Conservation (phyloP, 495 filamentous ascomycete species). For the Articulospora tetracladia region DNA sequence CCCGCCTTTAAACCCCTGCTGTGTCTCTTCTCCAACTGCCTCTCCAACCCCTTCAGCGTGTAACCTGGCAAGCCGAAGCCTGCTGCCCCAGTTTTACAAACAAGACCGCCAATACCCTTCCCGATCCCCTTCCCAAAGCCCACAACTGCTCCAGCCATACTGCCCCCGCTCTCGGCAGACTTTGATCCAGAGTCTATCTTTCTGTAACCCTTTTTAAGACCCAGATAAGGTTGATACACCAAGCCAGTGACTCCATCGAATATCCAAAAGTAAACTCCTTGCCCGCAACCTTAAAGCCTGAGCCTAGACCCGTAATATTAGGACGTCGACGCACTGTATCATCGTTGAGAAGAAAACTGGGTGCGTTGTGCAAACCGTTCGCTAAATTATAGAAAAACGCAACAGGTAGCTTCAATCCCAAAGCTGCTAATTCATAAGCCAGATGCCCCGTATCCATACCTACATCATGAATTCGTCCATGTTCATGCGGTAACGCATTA, state of each 20-base stretch:
- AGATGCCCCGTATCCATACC: slow-evolving; percentile 20
- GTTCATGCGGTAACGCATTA: not conserved
- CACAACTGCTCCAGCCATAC: slow-evolving; percentile 23
- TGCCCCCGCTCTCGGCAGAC: not conserved
- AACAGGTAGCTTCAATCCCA: slow-evolving; percentile 25
- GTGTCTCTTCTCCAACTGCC: slow-evolving; percentile 50
- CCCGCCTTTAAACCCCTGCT: slow-evolving; percentile 24
- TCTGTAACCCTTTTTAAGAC: slow-evolving; percentile 48
- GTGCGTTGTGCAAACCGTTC: slow-evolving; percentile 28
- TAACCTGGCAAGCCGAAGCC: slow-evolving; percentile 54
- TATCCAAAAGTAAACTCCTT: slow-evolving; percentile 34
- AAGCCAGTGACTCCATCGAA: slow-evolving; percentile 72
- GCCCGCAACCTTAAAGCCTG: slow-evolving; percentile 61
- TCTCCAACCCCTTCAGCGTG: slow-evolving; percentile 58
- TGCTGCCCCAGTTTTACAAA: slow-evolving; percentile 50
- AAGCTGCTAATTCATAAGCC: slow-evolving; percentile 14
- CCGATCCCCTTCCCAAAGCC: slow-evolving; percentile 66
- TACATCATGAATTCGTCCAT: slow-evolving; percentile 17
- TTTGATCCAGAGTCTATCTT: not conserved
- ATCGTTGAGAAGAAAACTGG: slow-evolving; percentile 16
- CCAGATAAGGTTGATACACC: slow-evolving; percentile 60
- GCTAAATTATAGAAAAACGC: slow-evolving; percentile 29
- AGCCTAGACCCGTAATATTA: slow-evolving; percentile 63
- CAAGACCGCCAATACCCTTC: slow-evolving; percentile 69
- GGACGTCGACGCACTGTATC: slow-evolving; percentile 36